Evolutionary conservation across 2,329 filamentous ascomycete genomes (phyloP).

Genomic region (Paraphoma sp.): DNA sequence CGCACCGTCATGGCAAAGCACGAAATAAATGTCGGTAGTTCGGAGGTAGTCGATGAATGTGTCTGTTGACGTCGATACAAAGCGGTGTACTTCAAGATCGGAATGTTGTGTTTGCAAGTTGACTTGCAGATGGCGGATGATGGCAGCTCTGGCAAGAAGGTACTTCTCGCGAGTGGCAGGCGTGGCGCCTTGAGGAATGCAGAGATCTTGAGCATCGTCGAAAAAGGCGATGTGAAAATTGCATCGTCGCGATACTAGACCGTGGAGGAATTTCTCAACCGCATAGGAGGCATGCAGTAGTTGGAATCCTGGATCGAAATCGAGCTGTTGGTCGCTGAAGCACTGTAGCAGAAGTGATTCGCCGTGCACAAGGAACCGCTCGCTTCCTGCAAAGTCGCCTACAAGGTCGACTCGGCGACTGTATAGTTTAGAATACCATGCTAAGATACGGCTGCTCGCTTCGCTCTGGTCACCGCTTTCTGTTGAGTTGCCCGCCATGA

Average conservation of each 20-base stretch:
- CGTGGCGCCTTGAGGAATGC: constrained; percentile 56
- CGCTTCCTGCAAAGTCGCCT: constrained; percentile 76
- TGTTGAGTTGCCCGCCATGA: constrained; percentile 28
- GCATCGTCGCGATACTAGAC: constrained; percentile 68
- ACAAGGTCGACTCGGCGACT: constrained; percentile 60
- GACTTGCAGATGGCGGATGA: constrained; percentile 68
- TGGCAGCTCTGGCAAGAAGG: constrained; percentile 65
- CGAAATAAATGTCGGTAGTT: constrained; percentile 65
- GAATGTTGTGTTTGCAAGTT: constrained; percentile 50
- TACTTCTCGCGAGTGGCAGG: constrained; percentile 58
- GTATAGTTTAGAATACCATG: constrained; percentile 45
- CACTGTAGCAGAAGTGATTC: constrained; percentile 73
- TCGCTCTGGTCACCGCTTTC: constrained; percentile 17
- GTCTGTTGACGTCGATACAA: constrained; percentile 55
- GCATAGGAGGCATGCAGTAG: constrained; percentile 73
- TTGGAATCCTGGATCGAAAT: constrained; percentile 72
- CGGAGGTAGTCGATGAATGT: constrained; percentile 64
- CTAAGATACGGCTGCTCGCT: constrained; percentile 30
- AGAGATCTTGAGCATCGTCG: constrained; percentile 61
- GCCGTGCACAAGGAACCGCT: constrained; percentile 75
- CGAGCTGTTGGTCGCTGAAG: constrained; percentile 67
- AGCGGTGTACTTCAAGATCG: constrained; percentile 55
- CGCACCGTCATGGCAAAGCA: constrained; percentile 72
- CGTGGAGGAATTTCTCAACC: constrained; percentile 69
- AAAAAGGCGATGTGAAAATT: constrained; percentile 77